Evolutionary conservation across 306 rosid species (phyloP).

Genomic region (Lathyrus sativus): DNA sequence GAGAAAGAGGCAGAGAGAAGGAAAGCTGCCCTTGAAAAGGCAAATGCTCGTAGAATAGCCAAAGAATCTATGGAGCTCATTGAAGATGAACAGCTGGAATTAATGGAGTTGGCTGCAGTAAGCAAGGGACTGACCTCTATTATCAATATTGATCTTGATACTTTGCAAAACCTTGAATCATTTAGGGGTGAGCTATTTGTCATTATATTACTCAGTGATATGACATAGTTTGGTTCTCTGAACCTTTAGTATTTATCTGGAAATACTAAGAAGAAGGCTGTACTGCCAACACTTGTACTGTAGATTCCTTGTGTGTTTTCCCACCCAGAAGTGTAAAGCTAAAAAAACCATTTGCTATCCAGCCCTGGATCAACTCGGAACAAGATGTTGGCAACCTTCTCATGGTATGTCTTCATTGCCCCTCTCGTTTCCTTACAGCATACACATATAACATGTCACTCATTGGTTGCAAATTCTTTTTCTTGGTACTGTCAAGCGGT

Average conservation of each 20-base stretch:
- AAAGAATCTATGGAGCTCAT: constrained; percentile 98
- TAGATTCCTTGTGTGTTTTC: constrained; percentile 70
- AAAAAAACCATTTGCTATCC: constrained; percentile 76
- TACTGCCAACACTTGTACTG: constrained; percentile 38
- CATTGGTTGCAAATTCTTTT: background rate
- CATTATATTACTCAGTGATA: constrained; percentile 13
- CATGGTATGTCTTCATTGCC: constrained; percentile 63
- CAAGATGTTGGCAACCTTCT: constrained; percentile 90
- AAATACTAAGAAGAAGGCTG: constrained; percentile 27
- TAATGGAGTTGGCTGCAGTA: constrained; percentile 95
- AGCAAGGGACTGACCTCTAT: constrained; percentile 87
- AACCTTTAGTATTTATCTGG: constrained; percentile 1
- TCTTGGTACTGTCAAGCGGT: constrained; percentile 3
- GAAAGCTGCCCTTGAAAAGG: constrained; percentile 95
- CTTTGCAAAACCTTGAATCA: constrained; percentile 81
- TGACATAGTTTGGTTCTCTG: constrained; percentile 14
- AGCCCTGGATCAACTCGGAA: constrained; percentile 89
- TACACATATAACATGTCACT: background rate
- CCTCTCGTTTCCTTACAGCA: constrained; percentile 9
- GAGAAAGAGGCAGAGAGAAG: constrained; percentile 92
- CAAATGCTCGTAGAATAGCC: constrained; percentile 90
- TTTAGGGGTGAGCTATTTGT: constrained; percentile 63
- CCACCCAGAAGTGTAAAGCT: constrained; percentile 77
- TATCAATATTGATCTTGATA: constrained; percentile 80
- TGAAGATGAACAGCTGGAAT: constrained; percentile 95